These are phyloP conservation scores for Paramecium octaurelia DNA, from an alignment of 73 alveolate genomes.

Conservation along the genomic window DNA sequence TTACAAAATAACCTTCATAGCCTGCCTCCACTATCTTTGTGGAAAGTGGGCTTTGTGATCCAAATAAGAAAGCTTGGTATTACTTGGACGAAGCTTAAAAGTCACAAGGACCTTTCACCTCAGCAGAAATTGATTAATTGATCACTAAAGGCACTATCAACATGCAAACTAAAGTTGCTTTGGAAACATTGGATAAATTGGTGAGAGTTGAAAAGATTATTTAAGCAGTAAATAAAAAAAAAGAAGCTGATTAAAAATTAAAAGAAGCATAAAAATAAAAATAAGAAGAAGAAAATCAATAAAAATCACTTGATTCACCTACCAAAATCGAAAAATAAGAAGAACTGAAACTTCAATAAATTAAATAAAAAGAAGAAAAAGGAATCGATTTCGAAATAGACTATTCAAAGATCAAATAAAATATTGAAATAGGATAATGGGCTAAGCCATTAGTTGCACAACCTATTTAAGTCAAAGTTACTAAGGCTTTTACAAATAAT, in stretches of 20 bases:
- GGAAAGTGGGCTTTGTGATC: slow-evolving; percentile 33
- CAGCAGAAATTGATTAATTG: neutral
- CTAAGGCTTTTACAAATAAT: neutral
- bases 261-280: neutral
- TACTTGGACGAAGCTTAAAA: neutral
- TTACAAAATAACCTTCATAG: neutral
- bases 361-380: neutral
- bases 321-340: neutral
- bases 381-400: slow-evolving; percentile 3
- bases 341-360: neutral
- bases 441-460: slow-evolving; percentile 8
- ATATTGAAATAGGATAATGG: slow-evolving; percentile 9
- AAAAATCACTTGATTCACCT: neutral
- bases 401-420: neutral
- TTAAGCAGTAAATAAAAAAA: neutral
- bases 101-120: neutral
- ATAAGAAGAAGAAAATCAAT: neutral
- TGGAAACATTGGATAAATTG: slow-evolving; percentile 33
- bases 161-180: slow-evolving; percentile 38
- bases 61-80: slow-evolving; percentile 26
- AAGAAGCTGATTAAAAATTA: neutral
- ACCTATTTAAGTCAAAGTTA: slow-evolving; percentile 2
- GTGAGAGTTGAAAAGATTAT: slow-evolving; percentile 38
- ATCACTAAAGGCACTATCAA: neutral
- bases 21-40: neutral